A percentile compares a stretch with the other conserved stretches of the same genome.
phyloP scores from a whole-genome alignment of 305 asterid genomes.

The Caryopteris hybrid region DNA sequence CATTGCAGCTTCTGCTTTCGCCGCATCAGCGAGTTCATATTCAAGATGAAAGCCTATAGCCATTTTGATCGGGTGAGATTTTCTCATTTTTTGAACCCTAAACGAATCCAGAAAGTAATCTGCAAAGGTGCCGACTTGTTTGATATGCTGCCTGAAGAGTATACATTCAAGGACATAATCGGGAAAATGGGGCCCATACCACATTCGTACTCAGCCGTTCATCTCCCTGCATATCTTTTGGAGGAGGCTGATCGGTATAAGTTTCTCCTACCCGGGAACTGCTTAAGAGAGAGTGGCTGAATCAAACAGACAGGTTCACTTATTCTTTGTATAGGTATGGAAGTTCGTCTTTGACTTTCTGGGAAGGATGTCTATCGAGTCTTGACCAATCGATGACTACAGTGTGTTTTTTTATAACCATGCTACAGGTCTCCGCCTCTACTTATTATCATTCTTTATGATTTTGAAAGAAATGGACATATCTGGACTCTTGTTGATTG shows the following conservation, averaged over 20 bases:
- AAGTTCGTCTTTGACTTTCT: conserved; percentile 30
- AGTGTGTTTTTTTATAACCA: conserved; percentile 34
- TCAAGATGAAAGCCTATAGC: conserved; percentile 97
- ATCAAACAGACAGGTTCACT: neutral
- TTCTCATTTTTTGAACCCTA: conserved; percentile 70
- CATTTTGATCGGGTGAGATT: conserved; percentile 84
- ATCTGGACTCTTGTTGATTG: conserved; percentile 40
- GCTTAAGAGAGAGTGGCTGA: conserved; percentile 74
- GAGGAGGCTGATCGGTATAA: conserved; percentile 65
- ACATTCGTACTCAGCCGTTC: conserved; percentile 89
- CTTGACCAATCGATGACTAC: conserved; percentile 38
- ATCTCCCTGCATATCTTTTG: conserved; percentile 81
- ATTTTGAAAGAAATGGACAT: conserved; percentile 33
- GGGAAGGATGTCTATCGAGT: conserved; percentile 13
- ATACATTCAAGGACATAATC: conserved; percentile 78
- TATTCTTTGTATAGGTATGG: conserved; percentile 37
- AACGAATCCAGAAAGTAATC: conserved; percentile 75
- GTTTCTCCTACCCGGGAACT: conserved; percentile 86
- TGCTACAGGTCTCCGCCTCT: conserved; percentile 37
- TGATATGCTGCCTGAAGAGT: conserved; percentile 97
- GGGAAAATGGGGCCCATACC: conserved; percentile 97
- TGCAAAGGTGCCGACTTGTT: conserved; percentile 88
- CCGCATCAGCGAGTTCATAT: conserved; percentile 62
- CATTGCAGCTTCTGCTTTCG: conserved; percentile 95
- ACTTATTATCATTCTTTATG: conserved; percentile 35